Percentiles rank a stretch among this genome's conserved stretches.
phyloP scores from a whole-genome alignment of 148 eudicot species.

The Vaccinium myrtillus region DNA sequence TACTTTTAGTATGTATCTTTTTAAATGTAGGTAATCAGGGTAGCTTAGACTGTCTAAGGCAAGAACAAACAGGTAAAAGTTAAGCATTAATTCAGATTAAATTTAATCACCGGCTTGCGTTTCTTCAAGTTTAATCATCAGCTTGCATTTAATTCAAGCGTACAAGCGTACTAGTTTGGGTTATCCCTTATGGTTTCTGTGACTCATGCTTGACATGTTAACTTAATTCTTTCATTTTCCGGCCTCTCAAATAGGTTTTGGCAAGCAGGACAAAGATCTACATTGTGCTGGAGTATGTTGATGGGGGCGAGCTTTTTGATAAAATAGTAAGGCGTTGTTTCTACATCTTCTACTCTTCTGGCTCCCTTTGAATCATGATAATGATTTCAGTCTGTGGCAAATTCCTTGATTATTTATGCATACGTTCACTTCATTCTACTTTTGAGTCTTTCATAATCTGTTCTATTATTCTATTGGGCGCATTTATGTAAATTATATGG shows the following conservation, averaged over 20 bases:
- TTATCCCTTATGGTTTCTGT: neutral
- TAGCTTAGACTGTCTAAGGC: neutral
- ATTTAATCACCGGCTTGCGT: neutral
- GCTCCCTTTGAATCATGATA: neutral
- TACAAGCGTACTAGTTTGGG: too few species aligned
- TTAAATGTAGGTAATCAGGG: neutral
- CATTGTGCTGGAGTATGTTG: slow-evolving; percentile 79
- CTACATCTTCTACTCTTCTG: neutral
- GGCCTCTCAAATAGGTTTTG: slow-evolving; percentile 59
- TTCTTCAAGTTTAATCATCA: neutral
- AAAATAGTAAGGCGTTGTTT: slow-evolving; percentile 59
- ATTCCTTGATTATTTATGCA: neutral
- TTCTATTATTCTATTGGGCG: neutral
- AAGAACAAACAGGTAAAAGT: neutral
- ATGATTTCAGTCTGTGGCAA: neutral
- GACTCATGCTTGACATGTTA: slow-evolving; percentile 1
- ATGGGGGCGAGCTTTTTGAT: slow-evolving; percentile 92
- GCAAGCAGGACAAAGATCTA: slow-evolving; percentile 94
- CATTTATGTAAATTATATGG: neutral
- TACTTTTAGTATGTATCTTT: neutral
- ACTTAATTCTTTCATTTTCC: slow-evolving; percentile 6
- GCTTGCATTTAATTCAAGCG: neutral
- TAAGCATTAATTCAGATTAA: neutral
- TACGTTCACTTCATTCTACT: neutral
- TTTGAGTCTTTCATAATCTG: neutral